These are phyloP conservation scores for Cryphonectria carpinicola DNA, from an alignment of 2,329 filamentous ascomycete genomes.

Conservation along the genomic window DNA sequence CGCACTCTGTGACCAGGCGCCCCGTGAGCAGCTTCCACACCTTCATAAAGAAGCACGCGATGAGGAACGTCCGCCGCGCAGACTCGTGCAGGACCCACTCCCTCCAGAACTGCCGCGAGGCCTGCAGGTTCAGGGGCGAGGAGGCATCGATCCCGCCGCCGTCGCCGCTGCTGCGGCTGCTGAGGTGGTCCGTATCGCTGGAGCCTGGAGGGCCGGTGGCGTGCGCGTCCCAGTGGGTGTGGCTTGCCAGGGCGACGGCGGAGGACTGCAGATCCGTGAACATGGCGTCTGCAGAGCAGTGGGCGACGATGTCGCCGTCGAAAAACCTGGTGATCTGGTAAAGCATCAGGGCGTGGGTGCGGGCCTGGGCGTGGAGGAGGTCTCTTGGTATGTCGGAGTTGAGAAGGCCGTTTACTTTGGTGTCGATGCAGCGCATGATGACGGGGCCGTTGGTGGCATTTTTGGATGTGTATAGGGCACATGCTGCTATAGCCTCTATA, in stretches of 20 bases:
- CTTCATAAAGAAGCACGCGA: constrained; percentile 50
- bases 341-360: constrained; percentile 47
- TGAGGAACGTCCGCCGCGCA: constrained; percentile 53
- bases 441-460: constrained; percentile 51
- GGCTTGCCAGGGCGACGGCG: constrained; percentile 38
- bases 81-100: constrained; percentile 59
- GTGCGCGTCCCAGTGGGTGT: constrained; percentile 39
- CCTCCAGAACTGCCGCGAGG: constrained; percentile 51
- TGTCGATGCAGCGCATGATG: constrained; percentile 53
- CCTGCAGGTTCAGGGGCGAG: constrained; percentile 41
- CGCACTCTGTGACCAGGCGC: constrained; percentile 33
- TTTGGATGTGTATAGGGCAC: constrained; percentile 56
- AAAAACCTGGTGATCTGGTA: constrained; percentile 52
- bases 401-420: constrained; percentile 48
- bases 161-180: too few relatives aligned
- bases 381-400: constrained; percentile 38
- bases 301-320: constrained; percentile 45
- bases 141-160: background rate
- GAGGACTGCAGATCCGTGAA: constrained; percentile 40
- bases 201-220: constrained; percentile 14
- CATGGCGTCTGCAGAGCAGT: constrained; percentile 38
- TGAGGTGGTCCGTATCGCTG: constrained; percentile 32
- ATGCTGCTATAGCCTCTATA: constrained; percentile 56
- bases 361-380: constrained; percentile 40
- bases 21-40: constrained; percentile 37